Conservation (phyloP, 345 rosid species). For the Conringia planisiliqua region DNA sequence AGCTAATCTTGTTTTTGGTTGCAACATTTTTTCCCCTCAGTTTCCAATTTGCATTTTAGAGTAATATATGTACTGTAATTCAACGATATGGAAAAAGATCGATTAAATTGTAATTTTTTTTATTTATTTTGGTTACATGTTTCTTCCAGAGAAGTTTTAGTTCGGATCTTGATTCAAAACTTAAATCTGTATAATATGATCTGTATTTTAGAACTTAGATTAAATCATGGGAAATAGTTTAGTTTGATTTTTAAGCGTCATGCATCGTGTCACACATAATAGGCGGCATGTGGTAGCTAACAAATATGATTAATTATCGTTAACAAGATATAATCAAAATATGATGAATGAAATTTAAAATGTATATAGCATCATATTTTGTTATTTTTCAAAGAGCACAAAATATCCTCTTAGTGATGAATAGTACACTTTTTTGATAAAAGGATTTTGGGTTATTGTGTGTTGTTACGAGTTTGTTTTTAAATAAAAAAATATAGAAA, state of each 20-base stretch:
- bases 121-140: background rate
- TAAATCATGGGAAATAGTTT: background rate
- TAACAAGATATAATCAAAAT: background rate
- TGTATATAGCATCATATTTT: background rate
- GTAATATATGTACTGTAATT: background rate
- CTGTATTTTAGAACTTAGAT: background rate
- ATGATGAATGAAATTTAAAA: background rate
- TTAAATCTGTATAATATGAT: background rate
- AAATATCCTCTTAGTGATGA: background rate
- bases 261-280: conserved; percentile 25
- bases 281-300: conserved; percentile 37
- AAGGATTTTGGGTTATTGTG: background rate
- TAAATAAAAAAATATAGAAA: background rate
- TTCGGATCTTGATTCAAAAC: background rate
- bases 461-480: background rate
- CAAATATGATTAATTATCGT: background rate
- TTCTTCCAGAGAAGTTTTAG: background rate
- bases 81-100: background rate
- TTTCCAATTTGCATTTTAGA: background rate
- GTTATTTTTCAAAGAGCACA: background rate
- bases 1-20: background rate
- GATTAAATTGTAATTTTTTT: background rate
- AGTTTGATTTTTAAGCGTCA: conserved; percentile 18
- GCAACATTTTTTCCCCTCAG: background rate
- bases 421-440: background rate